Percentiles rank a stretch among this genome's conserved stretches.
Evolutionary conservation across 2,329 filamentous ascomycete species (phyloP).

Genomic region (Magnaporthiopsis incrustans): DNA sequence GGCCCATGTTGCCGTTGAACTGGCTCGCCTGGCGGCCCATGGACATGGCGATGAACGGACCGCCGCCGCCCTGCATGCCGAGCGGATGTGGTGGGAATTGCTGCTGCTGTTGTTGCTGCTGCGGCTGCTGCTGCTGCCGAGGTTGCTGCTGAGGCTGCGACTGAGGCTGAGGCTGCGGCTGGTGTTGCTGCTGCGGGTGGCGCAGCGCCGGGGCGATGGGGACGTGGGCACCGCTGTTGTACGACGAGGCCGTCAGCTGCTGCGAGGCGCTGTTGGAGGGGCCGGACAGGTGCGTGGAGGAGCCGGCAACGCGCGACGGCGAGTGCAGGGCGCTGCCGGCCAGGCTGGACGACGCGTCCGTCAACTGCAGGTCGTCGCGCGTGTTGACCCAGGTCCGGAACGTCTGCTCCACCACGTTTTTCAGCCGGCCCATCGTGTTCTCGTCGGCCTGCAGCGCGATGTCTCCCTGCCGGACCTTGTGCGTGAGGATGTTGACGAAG

Average conservation of each 20-base stretch:
- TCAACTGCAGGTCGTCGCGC: conserved; percentile 12
- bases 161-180: conserved; percentile 2
- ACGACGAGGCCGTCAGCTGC: conserved; percentile 4
- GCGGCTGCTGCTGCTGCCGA: conserved; percentile 2
- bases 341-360: conserved; percentile 16
- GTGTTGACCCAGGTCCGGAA: conserved; percentile 16
- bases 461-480: conserved; percentile 18
- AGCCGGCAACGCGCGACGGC: conserved; percentile 10
- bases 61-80: conserved; percentile 6
- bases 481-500: conserved; percentile 17
- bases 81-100: conserved; percentile 1
- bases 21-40: conserved; percentile 7
- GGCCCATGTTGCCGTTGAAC: conserved; percentile 1
- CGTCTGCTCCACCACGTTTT: conserved; percentile 16
- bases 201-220: neutral
- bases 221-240: neutral
- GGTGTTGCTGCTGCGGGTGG: neutral
- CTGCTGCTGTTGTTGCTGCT: conserved; percentile 6
- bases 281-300: conserved; percentile 9
- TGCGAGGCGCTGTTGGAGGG: conserved; percentile 7
- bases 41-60: conserved; percentile 4
- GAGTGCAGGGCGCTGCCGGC: conserved; percentile 9
- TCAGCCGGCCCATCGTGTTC: conserved; percentile 13
- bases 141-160: conserved; percentile 5
- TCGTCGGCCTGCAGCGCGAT: conserved; percentile 13